Evolutionary conservation across 306 rosid genomes (phyloP), one percentile per base, ranked within the genome.

Genomic region (Cercis canadensis): DNA sequence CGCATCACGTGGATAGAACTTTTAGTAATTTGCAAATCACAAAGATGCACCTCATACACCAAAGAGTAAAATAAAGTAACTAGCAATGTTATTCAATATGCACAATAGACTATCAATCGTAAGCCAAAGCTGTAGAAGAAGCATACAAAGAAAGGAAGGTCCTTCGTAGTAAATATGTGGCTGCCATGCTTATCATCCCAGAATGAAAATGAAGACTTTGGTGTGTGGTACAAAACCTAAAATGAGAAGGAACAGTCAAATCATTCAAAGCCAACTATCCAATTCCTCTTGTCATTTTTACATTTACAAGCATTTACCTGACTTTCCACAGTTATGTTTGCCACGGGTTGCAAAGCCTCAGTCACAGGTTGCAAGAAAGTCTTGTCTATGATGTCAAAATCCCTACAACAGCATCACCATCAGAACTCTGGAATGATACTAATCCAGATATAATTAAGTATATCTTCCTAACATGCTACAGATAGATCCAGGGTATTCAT

Each of bases 131-230:
- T 6, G 53, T 58, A 36, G 57, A 59, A 56, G 83, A 67, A 43
- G 37, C 95, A 50, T 91, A 94, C 95, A 80, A 94, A 94, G 85
- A 94, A 94, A 73, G 99, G 97, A 83, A 94, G 97, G 73, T 94
- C 96, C 76, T 78, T 72, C 44, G 88, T 75, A 56, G 77, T 84
- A 75, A 91, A 91, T 78, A 87, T 65, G 77, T 89, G 86, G 72
- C 95, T 87, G 39, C 77, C 61, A 81, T 50, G 82, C 55, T 80
- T 41, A 43, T 86, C 87, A 75, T 94, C 96, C 99, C 97, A 89
- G 78, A 69, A 80, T 46, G 97, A 91, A 78, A 86, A 80, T 3
- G 99, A 87, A 47, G 97, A 87, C 85, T 88, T 91, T 5, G 92
- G 97, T 7, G 87, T 80, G 79, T 91, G 92, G 78, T 89, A 94